Evolutionary conservation across 2,329 filamentous ascomycete species (phyloP).

Genomic region (Saccharata proteae): DNA sequence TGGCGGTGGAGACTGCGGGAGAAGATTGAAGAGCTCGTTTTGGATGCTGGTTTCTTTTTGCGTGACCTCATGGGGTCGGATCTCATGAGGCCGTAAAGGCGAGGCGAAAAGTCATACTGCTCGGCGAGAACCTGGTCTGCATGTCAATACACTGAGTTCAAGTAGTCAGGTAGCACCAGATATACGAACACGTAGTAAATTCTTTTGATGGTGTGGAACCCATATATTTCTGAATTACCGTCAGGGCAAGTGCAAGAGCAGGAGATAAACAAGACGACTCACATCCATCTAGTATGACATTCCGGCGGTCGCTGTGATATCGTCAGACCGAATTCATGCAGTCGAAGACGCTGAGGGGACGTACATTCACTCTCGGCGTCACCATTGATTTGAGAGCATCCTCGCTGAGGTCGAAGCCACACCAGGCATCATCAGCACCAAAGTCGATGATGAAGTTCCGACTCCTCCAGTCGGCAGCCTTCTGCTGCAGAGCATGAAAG

Average conservation of each 20-base stretch:
- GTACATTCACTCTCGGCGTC: constrained; percentile 12
- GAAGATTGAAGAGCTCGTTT: constrained; percentile 9
- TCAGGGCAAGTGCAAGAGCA: too few relatives aligned
- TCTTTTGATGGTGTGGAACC: constrained; percentile 49
- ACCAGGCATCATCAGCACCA: constrained; percentile 41
- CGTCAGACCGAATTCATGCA: not conserved
- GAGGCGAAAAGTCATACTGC: constrained; percentile 56
- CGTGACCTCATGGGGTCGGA: constrained; percentile 37
- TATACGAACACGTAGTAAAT: constrained; percentile 36
- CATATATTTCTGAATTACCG: constrained; percentile 61
- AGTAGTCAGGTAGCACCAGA: not conserved
- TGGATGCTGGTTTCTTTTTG: constrained; percentile 9
- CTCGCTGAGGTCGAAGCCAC: constrained; percentile 42
- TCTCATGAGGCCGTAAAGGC: constrained; percentile 52
- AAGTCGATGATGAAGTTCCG: constrained; percentile 57
- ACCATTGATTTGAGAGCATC: constrained; percentile 24
- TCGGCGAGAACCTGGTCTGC: constrained; percentile 36
- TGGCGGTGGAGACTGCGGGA: not conserved
- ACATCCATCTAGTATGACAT: constrained; percentile 59
- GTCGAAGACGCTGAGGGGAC: constrained; percentile 5
- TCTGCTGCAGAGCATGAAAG: constrained; percentile 33
- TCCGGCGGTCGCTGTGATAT: constrained; percentile 31
- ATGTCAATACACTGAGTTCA: too few relatives aligned
- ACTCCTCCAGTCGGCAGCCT: constrained; percentile 30
- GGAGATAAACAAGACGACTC: constrained; percentile 19